Base-by-base conservation (phyloP, 1,284 basidiomycete species). In the Pseudozyma sp. region DNA sequence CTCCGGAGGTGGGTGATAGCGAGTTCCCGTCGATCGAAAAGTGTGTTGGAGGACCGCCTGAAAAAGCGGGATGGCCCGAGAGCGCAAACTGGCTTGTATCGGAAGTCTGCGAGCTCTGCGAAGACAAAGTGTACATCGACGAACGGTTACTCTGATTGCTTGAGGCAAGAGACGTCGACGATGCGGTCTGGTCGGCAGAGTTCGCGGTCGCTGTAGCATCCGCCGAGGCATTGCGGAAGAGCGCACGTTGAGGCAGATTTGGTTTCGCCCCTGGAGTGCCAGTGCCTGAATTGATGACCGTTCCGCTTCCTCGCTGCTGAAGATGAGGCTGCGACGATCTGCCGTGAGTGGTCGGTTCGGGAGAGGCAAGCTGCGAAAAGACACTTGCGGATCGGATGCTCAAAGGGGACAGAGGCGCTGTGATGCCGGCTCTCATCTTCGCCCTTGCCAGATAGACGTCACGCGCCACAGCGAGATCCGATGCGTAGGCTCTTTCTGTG, bases 401-500 rank as follows among this genome's bases (percentile, higher is more conserved):
- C 24, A 67, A 43, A 2, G 67, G 63, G 31, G 73, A 70, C 5
- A 68, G 46, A 0, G 78, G 72, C n/a, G 72, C 51, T 1, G 67
- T 68, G 48, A 77, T 70, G 31, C 78, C 78, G n/a, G 81, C 79
- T 39, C 67, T 69, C 17, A 78, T 79, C 44, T 80, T 78, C 0
- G 85, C 85, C 10, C 82, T 74, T 1, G 81, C 80, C 31, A 86
- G 75, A 82, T 94, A 93, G 31, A 95, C 89, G 75, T 94, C 92
- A 48, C 91, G 88, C 55, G 97, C 89, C 51, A 97, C 87, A 4
- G 91, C 90, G 19, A 97, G 87, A 86, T 97, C 94, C 10, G 89
- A 90, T 1, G 94, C 92, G 85, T 96, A 96, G 0, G 92, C 90
- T 31, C 91, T 87, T 83, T 97, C 94, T 19, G 93, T 94, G 44